phyloP scores from a whole-genome alignment of 2,329 filamentous ascomycete genomes.

The Monosporascus sp. region DNA sequence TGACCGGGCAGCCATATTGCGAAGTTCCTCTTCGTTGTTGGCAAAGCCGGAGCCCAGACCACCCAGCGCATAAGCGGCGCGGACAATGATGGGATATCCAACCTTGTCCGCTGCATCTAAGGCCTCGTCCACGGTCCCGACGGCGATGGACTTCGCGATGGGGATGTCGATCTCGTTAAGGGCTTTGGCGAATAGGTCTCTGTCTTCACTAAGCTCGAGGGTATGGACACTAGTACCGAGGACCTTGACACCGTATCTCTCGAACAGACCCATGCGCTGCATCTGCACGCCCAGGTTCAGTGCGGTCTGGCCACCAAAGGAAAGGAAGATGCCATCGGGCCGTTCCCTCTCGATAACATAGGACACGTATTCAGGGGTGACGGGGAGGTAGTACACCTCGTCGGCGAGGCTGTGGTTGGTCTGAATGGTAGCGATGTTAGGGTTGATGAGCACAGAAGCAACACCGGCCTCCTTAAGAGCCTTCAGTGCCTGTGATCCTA shows the following conservation, averaged over 20 bases:
- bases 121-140: slow-evolving; percentile 85
- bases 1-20: slow-evolving; percentile 87
- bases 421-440: slow-evolving; percentile 97
- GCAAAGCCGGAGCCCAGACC: slow-evolving; percentile 96
- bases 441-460: slow-evolving; percentile 88
- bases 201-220: slow-evolving; percentile 89
- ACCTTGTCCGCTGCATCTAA: slow-evolving; percentile 79
- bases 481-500: slow-evolving; percentile 93
- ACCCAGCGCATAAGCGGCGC: slow-evolving; percentile 92
- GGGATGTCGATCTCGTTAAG: slow-evolving; percentile 97
- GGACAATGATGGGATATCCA: slow-evolving; percentile 96
- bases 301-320: slow-evolving; percentile 95
- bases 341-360: slow-evolving; percentile 96
- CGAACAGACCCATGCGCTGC: slow-evolving; percentile 92
- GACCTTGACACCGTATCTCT: slow-evolving; percentile 92
- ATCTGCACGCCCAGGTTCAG: slow-evolving; percentile 96
- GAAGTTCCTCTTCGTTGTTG: slow-evolving; percentile 86
- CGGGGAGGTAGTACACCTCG: slow-evolving; percentile 96
- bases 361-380: slow-evolving; percentile 94
- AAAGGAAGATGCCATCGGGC: slow-evolving; percentile 95
- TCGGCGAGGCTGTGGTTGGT: slow-evolving; percentile 94
- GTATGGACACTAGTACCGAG: slow-evolving; percentile 93
- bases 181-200: slow-evolving; percentile 92
- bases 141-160: slow-evolving; percentile 92
- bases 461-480: slow-evolving; percentile 94